phyloP scores from a whole-genome alignment of 2,329 filamentous ascomycete species.

The Talaromyces sp. region DNA sequence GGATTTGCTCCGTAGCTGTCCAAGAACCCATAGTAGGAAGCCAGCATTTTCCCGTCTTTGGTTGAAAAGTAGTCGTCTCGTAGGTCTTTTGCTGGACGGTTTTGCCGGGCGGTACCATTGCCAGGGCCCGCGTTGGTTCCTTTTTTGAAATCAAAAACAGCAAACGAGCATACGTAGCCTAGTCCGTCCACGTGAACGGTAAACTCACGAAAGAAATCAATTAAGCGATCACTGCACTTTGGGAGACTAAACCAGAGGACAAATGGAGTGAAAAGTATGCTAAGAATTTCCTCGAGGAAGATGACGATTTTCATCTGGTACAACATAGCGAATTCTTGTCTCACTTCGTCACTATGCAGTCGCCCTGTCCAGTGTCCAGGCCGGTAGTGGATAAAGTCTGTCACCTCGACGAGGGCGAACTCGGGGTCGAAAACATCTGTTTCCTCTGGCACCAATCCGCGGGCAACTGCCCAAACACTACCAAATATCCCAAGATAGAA shows the following conservation, averaged over 20 bases:
- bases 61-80: constrained; percentile 91
- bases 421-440: constrained; percentile 88
- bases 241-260: constrained; percentile 83
- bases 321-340: constrained; percentile 79
- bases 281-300: constrained; percentile 86
- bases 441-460: constrained; percentile 81
- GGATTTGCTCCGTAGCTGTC: constrained; percentile 83
- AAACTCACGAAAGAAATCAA: constrained; percentile 98
- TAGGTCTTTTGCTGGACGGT: constrained; percentile 52
- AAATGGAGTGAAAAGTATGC: constrained; percentile 87
- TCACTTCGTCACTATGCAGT: constrained; percentile 91
- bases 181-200: constrained; percentile 95
- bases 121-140: constrained; percentile 50
- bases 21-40: constrained; percentile 90
- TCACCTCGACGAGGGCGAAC: constrained; percentile 80
- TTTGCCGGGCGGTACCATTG: constrained; percentile 6
- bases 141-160: constrained; percentile 94
- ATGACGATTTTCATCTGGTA: constrained; percentile 92
- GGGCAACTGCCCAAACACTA: constrained; percentile 75
- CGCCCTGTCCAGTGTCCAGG: constrained; percentile 83
- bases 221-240: constrained; percentile 82
- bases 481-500: constrained; percentile 86
- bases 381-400: constrained; percentile 87
- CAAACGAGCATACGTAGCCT: constrained; percentile 94
- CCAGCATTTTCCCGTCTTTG: constrained; percentile 98